These are phyloP conservation scores for Neurospora sp. DNA, from an alignment of 495 filamentous ascomycete genomes.

Conservation along the genomic window DNA sequence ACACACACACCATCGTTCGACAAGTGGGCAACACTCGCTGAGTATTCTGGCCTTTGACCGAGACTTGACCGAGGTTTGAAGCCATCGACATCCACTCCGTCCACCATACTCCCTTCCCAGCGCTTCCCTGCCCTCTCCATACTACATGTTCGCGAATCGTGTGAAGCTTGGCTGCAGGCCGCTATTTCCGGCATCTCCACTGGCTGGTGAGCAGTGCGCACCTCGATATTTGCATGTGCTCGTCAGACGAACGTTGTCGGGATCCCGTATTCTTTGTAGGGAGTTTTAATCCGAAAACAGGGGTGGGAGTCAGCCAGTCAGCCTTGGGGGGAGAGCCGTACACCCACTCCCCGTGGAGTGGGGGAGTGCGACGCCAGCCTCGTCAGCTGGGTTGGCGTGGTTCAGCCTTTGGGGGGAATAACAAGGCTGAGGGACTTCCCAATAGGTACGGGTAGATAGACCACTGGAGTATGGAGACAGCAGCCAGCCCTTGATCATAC, in stretches of 20 bases:
- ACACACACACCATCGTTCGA: neutral
- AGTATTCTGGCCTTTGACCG: neutral
- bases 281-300: neutral
- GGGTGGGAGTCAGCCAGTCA: neutral
- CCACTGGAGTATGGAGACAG: no score
- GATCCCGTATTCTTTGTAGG: neutral
- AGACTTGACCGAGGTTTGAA: neutral
- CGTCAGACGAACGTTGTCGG: accelerated
- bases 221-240: neutral
- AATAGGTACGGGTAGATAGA: no score
- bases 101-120: neutral
- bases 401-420: no score
- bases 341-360: no score
- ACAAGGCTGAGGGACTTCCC: no score
- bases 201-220: neutral
- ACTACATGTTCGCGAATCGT: neutral
- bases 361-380: no score
- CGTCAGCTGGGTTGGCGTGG: no score
- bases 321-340: no score
- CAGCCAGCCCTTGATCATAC: no score
- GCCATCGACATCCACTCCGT: neutral
- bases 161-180: neutral
- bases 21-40: neutral
- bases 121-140: neutral
- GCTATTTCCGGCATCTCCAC: neutral